Percentiles rank a stretch among this genome's conserved stretches.
phyloP scores from a whole-genome alignment of 192 early-diverging fungal genomes.

The Backusella australiensis region DNA sequence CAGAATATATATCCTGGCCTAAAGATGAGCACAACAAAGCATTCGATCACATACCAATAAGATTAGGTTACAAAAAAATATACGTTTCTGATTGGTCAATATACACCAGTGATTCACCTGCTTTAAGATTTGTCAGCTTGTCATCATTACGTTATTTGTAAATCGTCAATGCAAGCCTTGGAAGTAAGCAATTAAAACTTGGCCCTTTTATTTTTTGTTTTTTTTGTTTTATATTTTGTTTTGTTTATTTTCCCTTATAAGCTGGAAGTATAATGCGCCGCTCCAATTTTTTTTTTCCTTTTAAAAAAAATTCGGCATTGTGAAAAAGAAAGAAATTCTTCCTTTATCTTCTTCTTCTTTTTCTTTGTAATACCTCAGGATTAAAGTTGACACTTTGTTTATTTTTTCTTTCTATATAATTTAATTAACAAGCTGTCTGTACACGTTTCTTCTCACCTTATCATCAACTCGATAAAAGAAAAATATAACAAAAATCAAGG shows the following conservation, averaged over 20 bases:
- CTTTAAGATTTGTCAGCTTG: background rate
- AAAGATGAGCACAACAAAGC: no score
- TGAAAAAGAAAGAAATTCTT: background rate
- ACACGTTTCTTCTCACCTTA: background rate
- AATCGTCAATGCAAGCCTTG: background rate
- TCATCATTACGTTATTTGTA: background rate
- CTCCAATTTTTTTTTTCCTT: background rate
- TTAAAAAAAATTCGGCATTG: background rate
- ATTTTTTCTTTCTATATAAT: background rate
- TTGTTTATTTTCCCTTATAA: background rate
- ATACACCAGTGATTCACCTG: background rate
- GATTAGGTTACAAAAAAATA: no score
- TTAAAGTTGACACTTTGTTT: background rate
- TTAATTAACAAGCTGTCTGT: background rate
- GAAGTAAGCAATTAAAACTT: background rate
- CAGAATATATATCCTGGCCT: no score
- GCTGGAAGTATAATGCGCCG: background rate
- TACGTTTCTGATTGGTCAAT: no score
- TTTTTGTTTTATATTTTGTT: background rate
- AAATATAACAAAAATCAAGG: constrained; percentile 2
- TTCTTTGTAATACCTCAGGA: background rate
- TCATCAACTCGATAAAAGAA: background rate
- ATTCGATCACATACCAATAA: no score
- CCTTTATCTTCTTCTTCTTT: background rate
- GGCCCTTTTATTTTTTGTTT: background rate